Base-by-base conservation (phyloP, 2,329 filamentous ascomycete species). In the Colletotrichum spinosum region DNA sequence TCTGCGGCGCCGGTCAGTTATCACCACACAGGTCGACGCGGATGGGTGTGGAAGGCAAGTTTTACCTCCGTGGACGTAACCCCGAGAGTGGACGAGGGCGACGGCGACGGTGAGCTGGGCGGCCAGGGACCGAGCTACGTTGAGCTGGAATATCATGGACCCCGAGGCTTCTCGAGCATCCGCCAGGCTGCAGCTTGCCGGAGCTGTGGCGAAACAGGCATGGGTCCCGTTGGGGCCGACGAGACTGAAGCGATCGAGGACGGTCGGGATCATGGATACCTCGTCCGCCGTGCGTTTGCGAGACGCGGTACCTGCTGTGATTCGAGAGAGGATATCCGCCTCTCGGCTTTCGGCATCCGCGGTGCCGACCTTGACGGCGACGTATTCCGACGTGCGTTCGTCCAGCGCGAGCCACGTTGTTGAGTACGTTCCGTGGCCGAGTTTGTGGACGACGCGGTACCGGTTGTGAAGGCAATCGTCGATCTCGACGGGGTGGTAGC, bases 401-500 rank as follows among this genome's bases (percentile, higher is more conserved):
- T 78, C 75, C 2, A 59, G 58, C 15, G 76, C 74, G 34, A 79
- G 74, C 75, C 74, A 79, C 35, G 68, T 70, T 2, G 75, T 79
- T 2, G 75, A 79, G 34, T 67, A 76, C 1, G 67, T 65, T 41
- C 73, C 72, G 46, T 74, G 53, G 2, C 74, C 74, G n/a, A 76
- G 73, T 58, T 76, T 77, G 46, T 75, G 70, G 1, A 73, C 69
- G 17, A 76, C 58, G 1, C 64, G 65, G 57, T 75, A 76, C 41
- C 71, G 71, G 2, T 58, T 50, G 8, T 70, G 34, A 65, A 83
- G 76, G 10, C 12, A 2, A 45, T 45, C n/a, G 12, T 45, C n/a
- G 42, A 45, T 45, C 17, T 13, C 11, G 8, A 45, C 17, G 42
- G 42, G 42, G 3, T 45, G 42, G 10, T 45, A 45, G 13, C 42